Evolutionary conservation across 257 asterid genomes (phyloP).

Genomic region (Plantago elongata): DNA sequence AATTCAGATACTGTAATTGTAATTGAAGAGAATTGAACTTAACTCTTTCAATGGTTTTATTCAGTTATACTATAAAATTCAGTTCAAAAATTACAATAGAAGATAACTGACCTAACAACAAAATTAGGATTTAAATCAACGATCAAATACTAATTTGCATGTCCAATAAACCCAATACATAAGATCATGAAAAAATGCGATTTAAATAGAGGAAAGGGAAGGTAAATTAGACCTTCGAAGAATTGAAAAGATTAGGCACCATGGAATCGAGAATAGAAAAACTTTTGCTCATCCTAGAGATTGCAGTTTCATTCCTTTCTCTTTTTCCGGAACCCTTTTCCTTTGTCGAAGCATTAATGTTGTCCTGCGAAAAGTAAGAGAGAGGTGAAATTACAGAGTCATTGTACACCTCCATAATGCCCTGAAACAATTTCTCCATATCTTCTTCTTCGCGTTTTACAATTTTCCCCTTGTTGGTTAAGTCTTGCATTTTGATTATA

Average conservation of each 20-base stretch:
- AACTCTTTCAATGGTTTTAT: too few species aligned
- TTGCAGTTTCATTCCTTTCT: conserved; percentile 25
- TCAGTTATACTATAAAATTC: too few species aligned
- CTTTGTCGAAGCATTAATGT: too few species aligned
- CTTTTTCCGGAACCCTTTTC: conserved; percentile 12
- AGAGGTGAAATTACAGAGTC: conserved; percentile 46
- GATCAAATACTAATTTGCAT: too few species aligned
- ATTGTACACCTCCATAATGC: conserved; percentile 50
- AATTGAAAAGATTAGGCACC: conserved; percentile 42
- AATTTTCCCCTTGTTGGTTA: neutral
- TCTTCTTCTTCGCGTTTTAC: conserved; percentile 35
- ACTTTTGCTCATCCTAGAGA: conserved; percentile 32
- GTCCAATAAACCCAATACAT: too few species aligned
- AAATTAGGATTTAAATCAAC: too few species aligned
- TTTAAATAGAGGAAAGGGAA: neutral
- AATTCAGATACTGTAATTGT: too few species aligned
- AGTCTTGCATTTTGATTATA: too few species aligned
- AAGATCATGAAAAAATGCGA: neutral
- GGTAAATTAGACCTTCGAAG: conserved; percentile 38
- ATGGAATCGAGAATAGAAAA: conserved; percentile 48
- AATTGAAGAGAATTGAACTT: too few species aligned
- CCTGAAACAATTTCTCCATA: conserved; percentile 33
- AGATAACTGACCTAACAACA: too few species aligned
- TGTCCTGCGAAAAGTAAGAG: conserved; percentile 27
- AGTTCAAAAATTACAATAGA: too few species aligned